Base-by-base conservation (phyloP, 2,329 filamentous ascomycete species). In the Allantophomopsis cytisporea region DNA sequence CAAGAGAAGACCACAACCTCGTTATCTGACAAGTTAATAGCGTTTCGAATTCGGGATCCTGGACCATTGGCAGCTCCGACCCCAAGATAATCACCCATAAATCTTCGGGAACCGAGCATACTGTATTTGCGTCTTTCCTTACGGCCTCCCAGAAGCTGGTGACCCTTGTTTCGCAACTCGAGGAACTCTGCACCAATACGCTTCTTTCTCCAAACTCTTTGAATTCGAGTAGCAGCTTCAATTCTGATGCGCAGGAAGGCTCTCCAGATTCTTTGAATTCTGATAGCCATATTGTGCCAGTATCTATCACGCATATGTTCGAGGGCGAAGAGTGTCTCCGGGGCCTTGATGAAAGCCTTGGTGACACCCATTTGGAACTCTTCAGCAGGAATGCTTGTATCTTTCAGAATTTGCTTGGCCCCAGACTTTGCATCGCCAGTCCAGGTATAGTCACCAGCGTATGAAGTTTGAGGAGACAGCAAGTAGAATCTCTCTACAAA, bases 271-370 rank as follows among this genome's bases (percentile, higher is more conserved):
- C 91, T 76, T 63, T 98, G 91, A 43, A 98, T 96, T 43, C 91
- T 78, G 43, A 89, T 94, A 3, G 91, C 91, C 91, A 98, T 96
- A 63, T 96, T 98, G 61, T 96, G 89, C 89, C 89, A 96, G 62
- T 96, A 98, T 41, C 85, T 73, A 57, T 98, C 91, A 55, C 91
- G 77, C 89, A 98, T 96, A 42, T 93, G 88, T 60, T 98, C 91
- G 10, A 98, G 68, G 2, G 91, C 91, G 55, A 98, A 98, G 2
- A 98, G 66, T 0, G 91, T 98, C 61, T 98, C 91, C 1, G 91
- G 91, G 0, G 91, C 88, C 62, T 98, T 96, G 66, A 98, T 94
- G 54, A 98, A 98, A 4, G 87, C 89, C 62, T 96, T 98, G 1
- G 84, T 89, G 5, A 91, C 83, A 63, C 91, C 91, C 71, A 98